Percentiles rank a stretch among this genome's conserved stretches.
These are phyloP conservation scores for Colletotrichum sp. DNA, from an alignment of 2,329 filamentous ascomycete species.

Conservation along the genomic window DNA sequence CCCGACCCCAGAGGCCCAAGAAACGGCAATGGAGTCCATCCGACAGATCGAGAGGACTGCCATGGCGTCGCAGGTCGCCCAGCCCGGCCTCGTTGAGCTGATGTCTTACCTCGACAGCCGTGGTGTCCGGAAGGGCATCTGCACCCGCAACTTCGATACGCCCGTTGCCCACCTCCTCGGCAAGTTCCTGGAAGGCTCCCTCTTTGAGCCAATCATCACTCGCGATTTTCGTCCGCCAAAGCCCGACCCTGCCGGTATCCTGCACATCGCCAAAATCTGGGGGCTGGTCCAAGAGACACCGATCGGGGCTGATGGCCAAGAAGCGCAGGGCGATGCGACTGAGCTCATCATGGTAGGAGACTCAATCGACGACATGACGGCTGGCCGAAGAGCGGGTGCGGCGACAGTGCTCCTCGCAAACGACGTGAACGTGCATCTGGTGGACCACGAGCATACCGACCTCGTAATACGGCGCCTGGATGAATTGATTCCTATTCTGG, in stretches of 20 bases:
- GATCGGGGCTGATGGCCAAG: not conserved
- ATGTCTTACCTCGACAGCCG: slow-evolving; percentile 82
- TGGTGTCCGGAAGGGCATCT: slow-evolving; percentile 79
- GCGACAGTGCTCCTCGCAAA: slow-evolving; percentile 90
- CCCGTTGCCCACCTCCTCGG: slow-evolving; percentile 77
- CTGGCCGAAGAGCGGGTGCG: slow-evolving; percentile 81
- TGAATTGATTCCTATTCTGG: slow-evolving; percentile 77
- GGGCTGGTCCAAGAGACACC: slow-evolving; percentile 46
- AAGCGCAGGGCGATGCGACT: slow-evolving; percentile 43
- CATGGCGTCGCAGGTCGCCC: slow-evolving; percentile 81
- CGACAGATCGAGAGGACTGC: slow-evolving; percentile 79
- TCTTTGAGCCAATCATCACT: slow-evolving; percentile 82
- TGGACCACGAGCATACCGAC: slow-evolving; percentile 77
- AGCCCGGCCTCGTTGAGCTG: slow-evolving; percentile 77
- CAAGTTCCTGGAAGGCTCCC: slow-evolving; percentile 72
- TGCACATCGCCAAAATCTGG: slow-evolving; percentile 85
- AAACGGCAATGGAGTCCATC: slow-evolving; percentile 74
- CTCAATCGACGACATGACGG: slow-evolving; percentile 91
- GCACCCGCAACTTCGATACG: slow-evolving; percentile 90
- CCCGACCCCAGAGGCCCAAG: slow-evolving; percentile 60
- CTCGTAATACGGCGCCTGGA: slow-evolving; percentile 74
- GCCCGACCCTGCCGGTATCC: slow-evolving; percentile 84
- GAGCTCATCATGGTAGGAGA: slow-evolving; percentile 73
- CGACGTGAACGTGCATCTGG: slow-evolving; percentile 76
- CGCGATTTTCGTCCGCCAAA: slow-evolving; percentile 85